Evolutionary conservation across 768 basidiomycete species (phyloP), one percentile per base, ranked within the genome.

Genomic region (Pisolithus orientalis): DNA sequence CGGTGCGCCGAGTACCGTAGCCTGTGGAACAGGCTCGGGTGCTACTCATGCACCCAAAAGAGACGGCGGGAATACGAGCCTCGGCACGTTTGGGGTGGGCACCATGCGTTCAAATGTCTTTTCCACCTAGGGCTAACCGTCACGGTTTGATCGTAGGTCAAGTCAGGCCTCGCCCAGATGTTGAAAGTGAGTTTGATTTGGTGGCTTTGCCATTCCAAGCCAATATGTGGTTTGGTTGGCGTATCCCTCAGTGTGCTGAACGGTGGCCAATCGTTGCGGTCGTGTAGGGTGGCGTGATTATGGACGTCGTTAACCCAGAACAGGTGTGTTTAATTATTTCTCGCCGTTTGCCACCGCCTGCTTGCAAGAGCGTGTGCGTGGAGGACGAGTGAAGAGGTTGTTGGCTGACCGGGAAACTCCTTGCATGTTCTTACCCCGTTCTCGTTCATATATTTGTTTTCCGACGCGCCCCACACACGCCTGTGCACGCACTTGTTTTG

Each of bases 81-180:
- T 87, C 44, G 87, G 85, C 25, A 87, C 87, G 4, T 90, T 87
- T 63, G 83, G 82, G 29, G 87, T 87, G 63, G 49, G 76, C 63
- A 29, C 47, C 52, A 6, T 42, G 49, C 16, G 28, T 11, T 8
- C 11, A n/a, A 21, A 21, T 21, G 21, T 21, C 21, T 4, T 6
- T 0, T 27, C 11, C 37, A 21, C 11, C 14, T 21, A 4, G 28
- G 39, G 0, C 34, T 34, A 16, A 0, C 44, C 55, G 53, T 60
- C 44, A 6, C 52, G 53, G 24, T 45, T 39, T 52, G 50, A 17
- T 37, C 46, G 3, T 57, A 90, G 88, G 93, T 94, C 63, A 94
- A 94, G 71, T 90, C 90, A 24, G 94, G 92, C 53, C 76, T 98
- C 44, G 93, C 94, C 4, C 93, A 96, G 77, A 96, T 98, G 94